Percentiles rank a stretch among this genome's conserved stretches.
These are phyloP conservation scores for Kodamaea ohmeri DNA, from an alignment of 1,139 yeast species.

Conservation along the genomic window DNA sequence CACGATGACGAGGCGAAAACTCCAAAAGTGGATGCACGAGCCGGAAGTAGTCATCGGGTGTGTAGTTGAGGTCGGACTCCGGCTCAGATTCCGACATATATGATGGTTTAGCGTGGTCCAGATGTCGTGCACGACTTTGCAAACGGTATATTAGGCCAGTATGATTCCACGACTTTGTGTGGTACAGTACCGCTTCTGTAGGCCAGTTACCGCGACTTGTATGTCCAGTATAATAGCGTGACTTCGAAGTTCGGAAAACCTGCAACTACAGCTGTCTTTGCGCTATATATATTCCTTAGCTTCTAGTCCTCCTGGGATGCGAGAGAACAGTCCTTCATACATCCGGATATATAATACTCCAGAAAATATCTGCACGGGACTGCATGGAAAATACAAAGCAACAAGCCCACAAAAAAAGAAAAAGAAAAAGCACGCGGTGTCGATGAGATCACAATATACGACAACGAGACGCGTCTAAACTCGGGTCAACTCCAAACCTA, in stretches of 20 bases:
- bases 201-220: too few species aligned
- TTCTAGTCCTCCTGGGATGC: constrained; percentile 1
- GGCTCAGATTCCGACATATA: constrained; percentile 4
- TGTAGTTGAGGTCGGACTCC: constrained; percentile 11
- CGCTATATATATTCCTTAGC: constrained; percentile 4
- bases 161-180: too few species aligned
- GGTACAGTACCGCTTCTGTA: too few species aligned
- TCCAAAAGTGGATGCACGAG: constrained; percentile 22
- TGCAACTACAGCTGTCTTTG: background rate
- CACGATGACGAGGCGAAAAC: constrained; percentile 15
- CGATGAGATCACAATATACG: background rate
- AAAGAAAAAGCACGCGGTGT: constrained; percentile 1
- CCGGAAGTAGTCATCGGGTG: constrained; percentile 24
- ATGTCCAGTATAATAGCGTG: too few species aligned
- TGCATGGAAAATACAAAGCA: constrained; percentile 5
- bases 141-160: too few species aligned
- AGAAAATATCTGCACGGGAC: constrained; percentile 4
- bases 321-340: constrained; percentile 5
- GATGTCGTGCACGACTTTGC: too few species aligned
- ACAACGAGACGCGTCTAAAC: too few species aligned
- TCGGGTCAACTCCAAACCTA: too few species aligned
- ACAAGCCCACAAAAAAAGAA: background rate
- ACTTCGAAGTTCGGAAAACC: background rate
- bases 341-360: constrained; percentile 7
- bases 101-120: too few species aligned